These are phyloP conservation scores for Chenopodium berlandieri DNA, from an alignment of 148 eudicot genomes.

Conservation along the genomic window DNA sequence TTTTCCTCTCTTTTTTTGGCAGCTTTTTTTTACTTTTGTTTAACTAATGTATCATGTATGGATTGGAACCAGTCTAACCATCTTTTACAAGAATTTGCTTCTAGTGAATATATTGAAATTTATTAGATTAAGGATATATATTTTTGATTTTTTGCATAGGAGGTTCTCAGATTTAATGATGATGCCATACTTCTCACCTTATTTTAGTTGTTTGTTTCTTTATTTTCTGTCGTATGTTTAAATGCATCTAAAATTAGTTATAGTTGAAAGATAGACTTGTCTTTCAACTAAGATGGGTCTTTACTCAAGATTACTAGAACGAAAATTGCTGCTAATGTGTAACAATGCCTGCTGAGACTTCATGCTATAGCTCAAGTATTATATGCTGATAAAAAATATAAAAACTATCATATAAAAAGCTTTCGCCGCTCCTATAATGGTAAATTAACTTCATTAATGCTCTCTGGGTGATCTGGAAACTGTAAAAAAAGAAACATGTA, in stretches of 20 bases:
- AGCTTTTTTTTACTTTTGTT: too few relatives aligned
- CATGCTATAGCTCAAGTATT: neutral
- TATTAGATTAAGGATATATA: too few relatives aligned
- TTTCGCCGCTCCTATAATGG: neutral
- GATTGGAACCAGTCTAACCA: too few relatives aligned
- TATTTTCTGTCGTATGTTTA: too few relatives aligned
- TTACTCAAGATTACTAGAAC: neutral
- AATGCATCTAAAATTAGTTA: too few relatives aligned
- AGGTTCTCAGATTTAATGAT: neutral
- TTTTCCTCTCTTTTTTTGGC: too few relatives aligned
- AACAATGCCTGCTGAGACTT: neutral
- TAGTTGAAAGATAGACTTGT: too few relatives aligned
- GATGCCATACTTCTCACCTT: neutral
- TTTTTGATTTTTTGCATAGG: neutral
- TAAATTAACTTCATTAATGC: neutral
- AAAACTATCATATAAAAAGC: neutral
- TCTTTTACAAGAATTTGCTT: too few relatives aligned
- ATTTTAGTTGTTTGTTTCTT: neutral
- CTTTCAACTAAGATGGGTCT: neutral
- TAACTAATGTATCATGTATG: too few relatives aligned
- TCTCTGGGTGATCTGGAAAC: neutral
- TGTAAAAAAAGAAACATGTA: neutral
- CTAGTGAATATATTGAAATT: neutral
- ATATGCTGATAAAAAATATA: neutral
- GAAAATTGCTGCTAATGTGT: neutral